These are phyloP conservation scores for Sporormia fimetaria DNA, from an alignment of 495 filamentous ascomycete genomes.

Conservation along the genomic window DNA sequence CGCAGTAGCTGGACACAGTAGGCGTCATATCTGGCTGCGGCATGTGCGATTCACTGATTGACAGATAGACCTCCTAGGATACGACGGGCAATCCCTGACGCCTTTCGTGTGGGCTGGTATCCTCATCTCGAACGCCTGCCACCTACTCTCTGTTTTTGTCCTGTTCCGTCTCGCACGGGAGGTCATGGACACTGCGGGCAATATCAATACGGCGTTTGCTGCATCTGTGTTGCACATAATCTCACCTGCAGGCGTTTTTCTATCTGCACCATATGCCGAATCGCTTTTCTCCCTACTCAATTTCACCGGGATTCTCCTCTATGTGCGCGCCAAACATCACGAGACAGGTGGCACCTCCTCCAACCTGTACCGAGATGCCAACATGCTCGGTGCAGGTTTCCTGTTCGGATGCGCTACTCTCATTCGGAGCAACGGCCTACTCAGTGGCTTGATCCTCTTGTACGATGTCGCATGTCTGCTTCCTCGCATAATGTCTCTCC, in stretches of 20 bases:
- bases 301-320: slow-evolving; percentile 61
- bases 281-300: slow-evolving; percentile 66
- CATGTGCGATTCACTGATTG: slow-evolving; percentile 9
- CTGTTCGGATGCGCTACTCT: slow-evolving; percentile 63
- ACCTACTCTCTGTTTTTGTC: slow-evolving; percentile 61
- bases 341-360: slow-evolving; percentile 3
- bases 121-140: slow-evolving; percentile 54
- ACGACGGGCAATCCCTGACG: not conserved
- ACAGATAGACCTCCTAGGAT: slow-evolving; percentile 7
- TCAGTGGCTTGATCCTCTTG: slow-evolving; percentile 66
- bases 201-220: slow-evolving; percentile 46
- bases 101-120: slow-evolving; percentile 44
- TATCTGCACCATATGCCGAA: slow-evolving; percentile 80
- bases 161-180: slow-evolving; percentile 48
- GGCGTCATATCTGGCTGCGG: slow-evolving; percentile 1
- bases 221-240: slow-evolving; percentile 66
- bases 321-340: slow-evolving; percentile 33
- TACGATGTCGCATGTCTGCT: slow-evolving; percentile 41
- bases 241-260: slow-evolving; percentile 78
- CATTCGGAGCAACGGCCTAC: slow-evolving; percentile 75
- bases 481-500: slow-evolving; percentile 22
- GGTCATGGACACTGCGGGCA: slow-evolving; percentile 31
- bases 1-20: slow-evolving; percentile 38
- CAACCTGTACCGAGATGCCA: slow-evolving; percentile 32
- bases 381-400: slow-evolving; percentile 47